Conservation (phyloP, 2,329 filamentous ascomycete species). For the Beauveria pseudobassiana region DNA sequence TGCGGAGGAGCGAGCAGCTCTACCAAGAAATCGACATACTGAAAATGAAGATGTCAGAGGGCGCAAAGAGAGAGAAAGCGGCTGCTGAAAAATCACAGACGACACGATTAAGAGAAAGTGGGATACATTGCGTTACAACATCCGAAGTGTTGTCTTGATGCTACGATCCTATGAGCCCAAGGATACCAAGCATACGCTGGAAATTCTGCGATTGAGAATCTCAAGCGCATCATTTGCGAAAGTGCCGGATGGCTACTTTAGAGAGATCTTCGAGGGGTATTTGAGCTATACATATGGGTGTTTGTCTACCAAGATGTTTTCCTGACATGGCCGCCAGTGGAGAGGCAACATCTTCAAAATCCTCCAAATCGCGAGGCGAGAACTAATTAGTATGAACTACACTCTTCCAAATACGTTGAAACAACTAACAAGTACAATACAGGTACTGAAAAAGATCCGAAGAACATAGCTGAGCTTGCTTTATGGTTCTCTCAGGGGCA, state of each 20-base stretch:
- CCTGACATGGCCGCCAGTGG: neutral
- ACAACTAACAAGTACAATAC: neutral
- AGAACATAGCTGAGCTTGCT: neutral
- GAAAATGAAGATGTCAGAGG: neutral
- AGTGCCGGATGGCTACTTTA: fast-evolving
- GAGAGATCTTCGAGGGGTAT: neutral
- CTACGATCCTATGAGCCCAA: neutral
- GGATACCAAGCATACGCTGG: too few relatives aligned
- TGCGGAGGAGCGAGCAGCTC: neutral
- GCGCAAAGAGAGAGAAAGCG: neutral
- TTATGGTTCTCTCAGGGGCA: neutral
- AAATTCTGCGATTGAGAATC: neutral
- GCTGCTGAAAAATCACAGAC: neutral
- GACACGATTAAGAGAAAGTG: neutral
- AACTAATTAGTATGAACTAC: neutral
- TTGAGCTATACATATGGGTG: neutral
- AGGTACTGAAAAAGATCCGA: neutral
- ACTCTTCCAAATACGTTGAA: too few relatives aligned
- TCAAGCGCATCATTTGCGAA: fast-evolving
- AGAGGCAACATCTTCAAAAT: neutral
- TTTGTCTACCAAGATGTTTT: neutral
- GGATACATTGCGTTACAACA: neutral
- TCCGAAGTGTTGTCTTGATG: neutral
- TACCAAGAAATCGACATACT: neutral
- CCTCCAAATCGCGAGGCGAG: neutral